phyloP scores from a whole-genome alignment of 495 filamentous ascomycete genomes.

The Cercophora sp. region DNA sequence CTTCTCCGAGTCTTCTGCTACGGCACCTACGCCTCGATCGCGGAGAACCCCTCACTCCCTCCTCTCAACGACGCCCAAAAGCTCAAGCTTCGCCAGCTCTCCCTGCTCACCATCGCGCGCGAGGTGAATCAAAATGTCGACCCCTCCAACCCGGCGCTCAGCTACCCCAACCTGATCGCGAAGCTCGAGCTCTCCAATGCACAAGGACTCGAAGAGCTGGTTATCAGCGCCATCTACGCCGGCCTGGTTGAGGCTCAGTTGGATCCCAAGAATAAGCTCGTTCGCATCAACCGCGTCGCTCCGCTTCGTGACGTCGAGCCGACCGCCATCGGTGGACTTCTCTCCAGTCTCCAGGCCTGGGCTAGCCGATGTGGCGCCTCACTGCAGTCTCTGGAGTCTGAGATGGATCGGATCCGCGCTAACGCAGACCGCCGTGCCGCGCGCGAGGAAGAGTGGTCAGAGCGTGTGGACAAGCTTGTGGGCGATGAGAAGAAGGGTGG shows the following conservation, averaged over 20 bases:
- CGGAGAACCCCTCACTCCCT: slow-evolving; percentile 52
- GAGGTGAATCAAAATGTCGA: slow-evolving; percentile 45
- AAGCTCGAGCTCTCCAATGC: slow-evolving; percentile 62
- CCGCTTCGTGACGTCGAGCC: slow-evolving; percentile 82
- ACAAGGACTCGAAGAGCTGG: slow-evolving; percentile 80
- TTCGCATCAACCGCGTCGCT: slow-evolving; percentile 73
- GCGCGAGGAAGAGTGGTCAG: slow-evolving; percentile 45
- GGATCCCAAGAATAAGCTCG: slow-evolving; percentile 64
- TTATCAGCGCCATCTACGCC: slow-evolving; percentile 85
- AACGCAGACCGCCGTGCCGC: slow-evolving; percentile 53
- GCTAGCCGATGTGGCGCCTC: slow-evolving; percentile 67
- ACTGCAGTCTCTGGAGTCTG: slow-evolving; percentile 68
- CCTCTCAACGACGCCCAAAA: slow-evolving; percentile 65
- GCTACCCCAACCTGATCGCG: slow-evolving; percentile 63
- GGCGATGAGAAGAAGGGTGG: slow-evolving; percentile 40
- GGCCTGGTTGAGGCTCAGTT: slow-evolving; percentile 77
- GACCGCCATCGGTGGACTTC: slow-evolving; percentile 55
- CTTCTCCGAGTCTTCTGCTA: slow-evolving; percentile 90
- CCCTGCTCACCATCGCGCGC: slow-evolving; percentile 71
- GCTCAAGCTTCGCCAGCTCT: slow-evolving; percentile 85
- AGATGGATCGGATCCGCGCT: slow-evolving; percentile 57
- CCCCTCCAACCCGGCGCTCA: slow-evolving; percentile 40
- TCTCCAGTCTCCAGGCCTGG: slow-evolving; percentile 68
- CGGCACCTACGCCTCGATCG: slow-evolving; percentile 80
- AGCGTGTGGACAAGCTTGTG: slow-evolving; percentile 43